A percentile compares a stretch with the other conserved stretches of the same genome.
Conservation (phyloP, 257 asterid species). For the Solanum bulbocastanum region DNA sequence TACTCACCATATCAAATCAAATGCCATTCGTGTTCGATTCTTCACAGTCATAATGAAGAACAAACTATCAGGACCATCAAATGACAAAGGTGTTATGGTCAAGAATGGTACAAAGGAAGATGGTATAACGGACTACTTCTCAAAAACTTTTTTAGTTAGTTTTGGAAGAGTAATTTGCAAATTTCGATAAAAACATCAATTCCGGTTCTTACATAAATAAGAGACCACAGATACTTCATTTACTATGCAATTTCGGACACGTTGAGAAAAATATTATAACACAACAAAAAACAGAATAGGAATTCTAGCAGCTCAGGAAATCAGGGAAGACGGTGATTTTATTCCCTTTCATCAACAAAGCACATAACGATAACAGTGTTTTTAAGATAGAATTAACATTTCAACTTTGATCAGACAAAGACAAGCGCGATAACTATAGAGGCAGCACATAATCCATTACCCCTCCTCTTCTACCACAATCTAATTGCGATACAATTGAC, state of each 20-base stretch:
- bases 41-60: neutral
- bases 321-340: neutral
- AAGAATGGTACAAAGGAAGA: neutral
- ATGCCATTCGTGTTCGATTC: neutral
- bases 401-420: neutral
- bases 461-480: neutral
- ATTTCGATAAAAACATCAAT: neutral
- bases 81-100: neutral
- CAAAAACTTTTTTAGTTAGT: neutral
- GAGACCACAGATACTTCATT: neutral
- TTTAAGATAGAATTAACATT: neutral
- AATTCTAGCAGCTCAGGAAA: neutral
- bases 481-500: neutral
- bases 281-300: neutral
- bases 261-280: neutral
- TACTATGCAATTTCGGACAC: neutral
- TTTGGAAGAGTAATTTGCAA: neutral
- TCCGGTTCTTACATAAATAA: neutral
- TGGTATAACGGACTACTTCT: neutral
- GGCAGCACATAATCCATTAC: neutral
- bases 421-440: neutral
- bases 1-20: neutral
- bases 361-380: neutral
- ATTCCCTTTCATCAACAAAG: neutral
- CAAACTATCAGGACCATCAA: neutral